Percentiles rank a stretch among this genome's conserved stretches.
Evolutionary conservation across 106 monocot species (phyloP).

Genomic region (Chionographis japonica): DNA sequence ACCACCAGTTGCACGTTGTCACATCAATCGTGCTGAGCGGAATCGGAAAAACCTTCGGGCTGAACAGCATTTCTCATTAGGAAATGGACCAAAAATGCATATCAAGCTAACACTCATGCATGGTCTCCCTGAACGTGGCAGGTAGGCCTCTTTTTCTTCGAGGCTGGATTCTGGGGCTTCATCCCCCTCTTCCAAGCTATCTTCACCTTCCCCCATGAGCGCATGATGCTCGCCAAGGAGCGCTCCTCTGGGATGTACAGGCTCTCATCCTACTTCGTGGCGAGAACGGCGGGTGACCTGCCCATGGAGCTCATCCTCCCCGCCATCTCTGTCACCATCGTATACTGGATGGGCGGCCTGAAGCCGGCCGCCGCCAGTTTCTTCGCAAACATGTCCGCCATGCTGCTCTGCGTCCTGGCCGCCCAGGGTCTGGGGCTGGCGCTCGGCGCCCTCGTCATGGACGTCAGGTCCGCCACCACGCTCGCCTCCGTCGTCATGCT

Average conservation of each 20-base stretch:
- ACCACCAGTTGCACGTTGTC: no score
- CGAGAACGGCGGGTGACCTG: constrained; percentile 31
- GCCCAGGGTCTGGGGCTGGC: constrained; percentile 51
- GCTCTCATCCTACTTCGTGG: constrained; percentile 60
- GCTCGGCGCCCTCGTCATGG: constrained; percentile 43
- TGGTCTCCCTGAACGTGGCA: constrained; percentile 1
- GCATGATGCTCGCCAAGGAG: constrained; percentile 48
- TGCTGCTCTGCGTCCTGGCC: constrained; percentile 28
- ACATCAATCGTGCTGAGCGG: no score
- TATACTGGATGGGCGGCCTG: constrained; percentile 63
- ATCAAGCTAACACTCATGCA: no score
- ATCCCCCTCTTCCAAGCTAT: constrained; percentile 49
- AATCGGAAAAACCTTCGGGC: no score
- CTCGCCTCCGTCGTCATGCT: constrained; percentile 45
- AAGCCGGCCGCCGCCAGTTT: constrained; percentile 17
- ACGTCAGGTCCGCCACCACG: constrained; percentile 39
- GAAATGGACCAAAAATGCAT: no score
- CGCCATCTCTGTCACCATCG: constrained; percentile 14
- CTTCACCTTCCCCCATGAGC: constrained; percentile 62
- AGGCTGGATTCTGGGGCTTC: constrained; percentile 46
- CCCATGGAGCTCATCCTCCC: constrained; percentile 65
- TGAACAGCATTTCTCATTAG: no score
- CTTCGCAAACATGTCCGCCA: constrained; percentile 15
- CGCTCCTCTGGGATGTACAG: constrained; percentile 60
- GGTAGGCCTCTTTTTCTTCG: constrained; percentile 58